Evolutionary conservation across 495 filamentous ascomycete genomes (phyloP), one percentile per base, ranked within the genome.

Genomic region (Talaromyces wortmannii): DNA sequence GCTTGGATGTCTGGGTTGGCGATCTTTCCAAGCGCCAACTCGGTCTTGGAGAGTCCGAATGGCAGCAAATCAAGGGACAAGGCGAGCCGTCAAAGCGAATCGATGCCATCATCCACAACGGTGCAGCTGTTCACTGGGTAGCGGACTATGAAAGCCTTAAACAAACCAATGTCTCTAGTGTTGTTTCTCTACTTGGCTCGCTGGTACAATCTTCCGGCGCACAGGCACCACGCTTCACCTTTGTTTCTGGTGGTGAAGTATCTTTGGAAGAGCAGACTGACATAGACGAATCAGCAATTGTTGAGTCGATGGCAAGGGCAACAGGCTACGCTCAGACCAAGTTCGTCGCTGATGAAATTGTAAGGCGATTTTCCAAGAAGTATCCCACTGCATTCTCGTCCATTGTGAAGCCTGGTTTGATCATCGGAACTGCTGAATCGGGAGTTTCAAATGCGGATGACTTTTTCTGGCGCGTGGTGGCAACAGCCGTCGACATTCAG

Each of bases 251-350:
- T 10, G 63, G 60, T 17, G 12, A 12, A 5, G 53, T 16, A 16
- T 58, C 48, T 44, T 50, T 53, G 50, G 31, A 52, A 0, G 43
- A 40, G 10, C 15, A 47, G 18, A 15, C 45, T 43, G 56, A 55
- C 4, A 32, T 45, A 2, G 7, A 43, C 42, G 5, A 7, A 8
- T n/a, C 16, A 13, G 12, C 31, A 45, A 32, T 33, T 40, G 36
- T 13, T 10, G 36, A 43, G 36, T 32, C 17, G 3, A 40, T 40
- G 13, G 2, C 36, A 47, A 33, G 1, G 40, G 48, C 60, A 15
- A 65, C 52, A 36, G 69, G 67, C 7, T 73, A 73, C 56, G 49
- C 50, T 11, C 65, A 70, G 33, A 66, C 62, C n/a, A 73, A 73
- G 47, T 61, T 62, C 46, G 31, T 73, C 16, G 57, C 69, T 11